These are phyloP conservation scores for Kingdonia uniflora DNA, from an alignment of 164 flowering plant species.

Conservation along the genomic window DNA sequence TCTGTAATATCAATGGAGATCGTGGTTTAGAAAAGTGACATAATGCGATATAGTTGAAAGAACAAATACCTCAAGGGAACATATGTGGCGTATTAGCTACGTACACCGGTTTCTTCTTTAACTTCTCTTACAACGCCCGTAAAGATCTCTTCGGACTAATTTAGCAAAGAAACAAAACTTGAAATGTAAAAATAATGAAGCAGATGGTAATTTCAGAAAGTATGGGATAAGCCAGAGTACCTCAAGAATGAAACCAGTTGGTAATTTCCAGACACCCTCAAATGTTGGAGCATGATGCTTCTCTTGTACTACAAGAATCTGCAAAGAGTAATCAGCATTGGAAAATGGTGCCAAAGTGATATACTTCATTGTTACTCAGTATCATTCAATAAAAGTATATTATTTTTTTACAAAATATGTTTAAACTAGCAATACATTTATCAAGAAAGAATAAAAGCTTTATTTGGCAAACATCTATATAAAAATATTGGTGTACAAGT, in stretches of 20 bases:
- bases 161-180: constrained; percentile 3
- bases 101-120: constrained; percentile 93
- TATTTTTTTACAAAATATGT: no score
- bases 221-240: constrained; percentile 17
- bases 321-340: constrained; percentile 3
- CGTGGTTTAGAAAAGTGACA: background rate
- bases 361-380: no score
- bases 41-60: background rate
- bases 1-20: constrained; percentile 28
- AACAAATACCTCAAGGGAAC: background rate
- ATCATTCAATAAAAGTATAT: no score
- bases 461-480: no score
- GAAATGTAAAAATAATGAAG: no score
- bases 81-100: constrained; percentile 14
- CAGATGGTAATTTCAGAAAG: background rate
- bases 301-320: constrained; percentile 94
- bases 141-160: constrained; percentile 80
- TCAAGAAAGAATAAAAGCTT: no score
- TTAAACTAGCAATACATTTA: no score
- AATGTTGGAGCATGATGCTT: constrained; percentile 46
- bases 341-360: no score
- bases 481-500: no score
- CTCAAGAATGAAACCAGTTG: constrained; percentile 83
- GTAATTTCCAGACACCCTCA: constrained; percentile 68
- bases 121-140: constrained; percentile 85